Percentiles rank a stretch among this genome's conserved stretches.
These are phyloP conservation scores for Phytophthora sojae DNA, from an alignment of 352 stramenopile genomes.

Conservation along the genomic window DNA sequence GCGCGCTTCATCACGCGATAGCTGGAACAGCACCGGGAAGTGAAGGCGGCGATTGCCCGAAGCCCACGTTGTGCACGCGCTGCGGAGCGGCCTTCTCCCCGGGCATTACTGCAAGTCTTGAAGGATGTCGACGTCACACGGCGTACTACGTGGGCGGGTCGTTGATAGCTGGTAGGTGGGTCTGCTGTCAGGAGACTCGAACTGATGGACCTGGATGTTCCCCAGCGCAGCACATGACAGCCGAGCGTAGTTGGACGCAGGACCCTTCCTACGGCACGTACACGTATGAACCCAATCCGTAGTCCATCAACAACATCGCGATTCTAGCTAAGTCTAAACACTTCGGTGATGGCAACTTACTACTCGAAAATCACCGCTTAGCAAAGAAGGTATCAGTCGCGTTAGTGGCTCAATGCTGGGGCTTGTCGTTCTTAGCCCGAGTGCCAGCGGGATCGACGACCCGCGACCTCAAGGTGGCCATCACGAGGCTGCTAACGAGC, in stretches of 20 bases:
- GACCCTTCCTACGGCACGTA: slow-evolving; percentile 52
- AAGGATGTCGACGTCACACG: slow-evolving; percentile 49
- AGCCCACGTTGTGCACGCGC: slow-evolving; percentile 41
- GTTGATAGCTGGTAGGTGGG: slow-evolving; percentile 54
- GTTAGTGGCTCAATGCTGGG: no score
- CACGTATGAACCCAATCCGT: slow-evolving; percentile 38
- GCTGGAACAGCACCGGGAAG: not conserved
- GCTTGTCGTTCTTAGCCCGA: no score
- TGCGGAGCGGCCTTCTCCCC: slow-evolving; percentile 44
- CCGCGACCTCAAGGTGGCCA: no score
- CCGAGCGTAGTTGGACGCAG: slow-evolving; percentile 37
- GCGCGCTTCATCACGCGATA: slow-evolving; percentile 38
- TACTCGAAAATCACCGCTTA: no score
- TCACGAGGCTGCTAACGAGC: no score
- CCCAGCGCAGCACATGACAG: slow-evolving; percentile 39
- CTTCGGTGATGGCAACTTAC: no score
- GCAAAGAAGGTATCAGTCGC: no score
- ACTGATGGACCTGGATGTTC: slow-evolving; percentile 46
- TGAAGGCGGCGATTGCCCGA: not conserved
- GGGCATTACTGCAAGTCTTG: slow-evolving; percentile 32
- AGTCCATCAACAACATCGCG: not conserved
- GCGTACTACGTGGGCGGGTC: slow-evolving; percentile 61
- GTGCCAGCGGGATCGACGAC: no score
- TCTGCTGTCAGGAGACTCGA: slow-evolving; percentile 56
- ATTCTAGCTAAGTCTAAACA: no score